Percentiles rank a stretch among this genome's conserved stretches.
These are phyloP conservation scores for Venturia oleaginea DNA, from an alignment of 2,329 filamentous ascomycete species.

Conservation along the genomic window DNA sequence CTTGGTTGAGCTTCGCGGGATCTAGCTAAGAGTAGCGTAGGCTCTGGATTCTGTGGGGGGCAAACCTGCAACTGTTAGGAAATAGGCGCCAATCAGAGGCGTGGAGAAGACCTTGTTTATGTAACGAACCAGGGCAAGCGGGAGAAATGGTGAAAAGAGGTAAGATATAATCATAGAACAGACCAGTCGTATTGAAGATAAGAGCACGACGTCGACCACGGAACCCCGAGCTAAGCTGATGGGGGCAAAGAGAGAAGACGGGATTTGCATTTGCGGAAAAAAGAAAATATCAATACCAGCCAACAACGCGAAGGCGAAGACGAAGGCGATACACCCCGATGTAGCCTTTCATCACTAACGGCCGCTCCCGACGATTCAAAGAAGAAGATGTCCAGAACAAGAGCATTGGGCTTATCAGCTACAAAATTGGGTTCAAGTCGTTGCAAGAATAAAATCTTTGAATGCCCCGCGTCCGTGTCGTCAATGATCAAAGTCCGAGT, in stretches of 20 bases:
- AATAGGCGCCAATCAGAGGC: neutral
- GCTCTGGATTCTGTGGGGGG: neutral
- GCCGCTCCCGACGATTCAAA: neutral
- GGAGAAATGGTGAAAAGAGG: neutral
- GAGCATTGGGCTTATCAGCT: no score
- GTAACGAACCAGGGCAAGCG: neutral
- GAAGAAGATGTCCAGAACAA: neutral
- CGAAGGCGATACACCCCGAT: neutral
- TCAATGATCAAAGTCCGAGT: no score
- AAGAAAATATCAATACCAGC: neutral
- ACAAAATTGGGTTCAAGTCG: no score
- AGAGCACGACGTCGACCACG: neutral
- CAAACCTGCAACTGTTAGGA: neutral
- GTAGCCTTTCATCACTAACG: neutral
- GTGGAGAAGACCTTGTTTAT: neutral
- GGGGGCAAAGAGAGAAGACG: neutral
- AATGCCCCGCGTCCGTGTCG: no score
- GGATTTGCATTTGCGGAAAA: neutral
- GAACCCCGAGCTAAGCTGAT: neutral
- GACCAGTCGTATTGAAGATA: neutral
- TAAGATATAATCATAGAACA: neutral
- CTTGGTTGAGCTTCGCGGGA: neutral
- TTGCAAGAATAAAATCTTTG: no score
- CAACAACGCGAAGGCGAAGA: neutral
- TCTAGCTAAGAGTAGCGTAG: neutral